Percentiles rank a stretch among this genome's conserved stretches.
phyloP scores from a whole-genome alignment of 331 rosid genomes.

The Spiraea crenata region DNA sequence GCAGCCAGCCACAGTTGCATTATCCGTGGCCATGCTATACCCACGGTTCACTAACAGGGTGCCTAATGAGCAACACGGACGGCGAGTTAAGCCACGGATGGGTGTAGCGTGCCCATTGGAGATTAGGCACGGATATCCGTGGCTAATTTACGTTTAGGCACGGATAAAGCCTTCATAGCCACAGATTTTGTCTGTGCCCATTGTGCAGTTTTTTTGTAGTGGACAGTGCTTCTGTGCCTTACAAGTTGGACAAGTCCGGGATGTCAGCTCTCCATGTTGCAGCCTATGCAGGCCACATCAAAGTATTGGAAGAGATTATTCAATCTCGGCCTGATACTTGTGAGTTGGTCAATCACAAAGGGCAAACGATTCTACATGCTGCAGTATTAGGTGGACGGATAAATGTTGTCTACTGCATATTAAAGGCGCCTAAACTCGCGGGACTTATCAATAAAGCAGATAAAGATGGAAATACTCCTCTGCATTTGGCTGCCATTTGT shows the following conservation, averaged over 20 bases:
- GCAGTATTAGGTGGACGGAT: conserved; percentile 12
- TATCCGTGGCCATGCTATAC: too few species aligned
- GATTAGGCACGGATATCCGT: too few species aligned
- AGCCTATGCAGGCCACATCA: conserved; percentile 18
- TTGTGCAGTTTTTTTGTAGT: too few species aligned
- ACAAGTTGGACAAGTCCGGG: conserved; percentile 10
- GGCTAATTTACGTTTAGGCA: too few species aligned
- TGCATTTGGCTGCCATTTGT: conserved; percentile 20
- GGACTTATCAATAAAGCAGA: conserved; percentile 23
- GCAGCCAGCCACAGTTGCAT: too few species aligned
- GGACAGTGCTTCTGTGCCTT: background rate
- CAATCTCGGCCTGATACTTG: conserved; percentile 13
- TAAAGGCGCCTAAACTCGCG: conserved; percentile 6
- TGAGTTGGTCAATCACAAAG: conserved; percentile 6
- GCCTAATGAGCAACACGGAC: too few species aligned
- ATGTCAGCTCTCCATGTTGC: conserved; percentile 33
- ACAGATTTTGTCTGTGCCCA: too few species aligned
- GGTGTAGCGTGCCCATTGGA: too few species aligned
- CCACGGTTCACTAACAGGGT: too few species aligned
- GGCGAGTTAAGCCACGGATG: too few species aligned
- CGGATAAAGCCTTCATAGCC: too few species aligned
- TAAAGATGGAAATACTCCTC: conserved; percentile 19
- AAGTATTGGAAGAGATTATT: conserved; percentile 13
- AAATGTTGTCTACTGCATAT: conserved; percentile 2
- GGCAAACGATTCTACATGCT: conserved; percentile 23